These are phyloP conservation scores for Pseudomassariella vexata DNA, from an alignment of 2,329 filamentous ascomycete species.

Conservation along the genomic window DNA sequence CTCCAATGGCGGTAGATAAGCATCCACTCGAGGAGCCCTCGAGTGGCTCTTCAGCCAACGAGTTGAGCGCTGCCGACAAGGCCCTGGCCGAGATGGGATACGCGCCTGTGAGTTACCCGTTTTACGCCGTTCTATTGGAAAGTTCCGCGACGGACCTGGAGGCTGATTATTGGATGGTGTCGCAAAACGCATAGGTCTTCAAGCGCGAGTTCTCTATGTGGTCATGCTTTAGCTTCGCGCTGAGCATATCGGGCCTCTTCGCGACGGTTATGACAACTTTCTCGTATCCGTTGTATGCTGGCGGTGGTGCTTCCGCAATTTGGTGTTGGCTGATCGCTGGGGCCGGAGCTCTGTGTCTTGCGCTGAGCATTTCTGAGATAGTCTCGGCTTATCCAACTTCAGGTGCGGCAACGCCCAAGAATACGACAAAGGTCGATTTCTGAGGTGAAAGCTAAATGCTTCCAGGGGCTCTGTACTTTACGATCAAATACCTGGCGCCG, in stretches of 20 bases:
- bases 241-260: conserved; percentile 50
- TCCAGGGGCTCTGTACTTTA: conserved; percentile 40
- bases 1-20: conserved; percentile 1
- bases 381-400: conserved; percentile 54
- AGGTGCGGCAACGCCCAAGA: no score
- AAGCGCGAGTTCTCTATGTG: conserved; percentile 55
- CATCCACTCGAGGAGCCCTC: conserved; percentile 1
- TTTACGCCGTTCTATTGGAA: not conserved
- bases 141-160: no score
- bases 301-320: conserved; percentile 46
- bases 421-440: no score
- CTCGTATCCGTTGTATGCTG: conserved; percentile 44
- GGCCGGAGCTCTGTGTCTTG: conserved; percentile 50
- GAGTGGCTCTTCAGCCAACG: not conserved
- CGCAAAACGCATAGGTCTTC: no score
- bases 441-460: no score
- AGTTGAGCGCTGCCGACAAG: conserved; percentile 21
- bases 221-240: conserved; percentile 52
- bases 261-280: conserved; percentile 51
- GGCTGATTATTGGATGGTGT: no score
- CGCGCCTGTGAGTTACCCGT: conserved; percentile 23
- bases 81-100: conserved; percentile 30
- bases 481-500: conserved; percentile 47
- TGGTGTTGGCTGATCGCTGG: conserved; percentile 56
- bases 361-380: conserved; percentile 47